Conservation (phyloP, 23 red algal genomes). For the Porphyridium purpureum region DNA sequence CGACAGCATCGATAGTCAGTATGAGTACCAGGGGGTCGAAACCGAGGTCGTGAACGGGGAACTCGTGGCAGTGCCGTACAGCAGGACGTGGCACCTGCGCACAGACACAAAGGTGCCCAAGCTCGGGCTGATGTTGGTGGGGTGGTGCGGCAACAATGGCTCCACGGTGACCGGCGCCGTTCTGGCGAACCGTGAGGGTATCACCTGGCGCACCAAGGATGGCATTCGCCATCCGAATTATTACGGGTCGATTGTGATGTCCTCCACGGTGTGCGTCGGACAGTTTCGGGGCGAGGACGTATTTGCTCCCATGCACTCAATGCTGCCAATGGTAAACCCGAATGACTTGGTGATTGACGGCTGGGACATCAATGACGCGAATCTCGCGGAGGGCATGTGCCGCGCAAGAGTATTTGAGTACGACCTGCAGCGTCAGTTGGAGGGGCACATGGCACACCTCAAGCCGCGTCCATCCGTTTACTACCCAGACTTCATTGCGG, state of each 20-base stretch:
- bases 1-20: conserved; percentile 6
- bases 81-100: conserved; percentile 35
- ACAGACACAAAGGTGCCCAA: conserved; percentile 49
- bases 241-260: conserved; percentile 68
- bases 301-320: conserved; percentile 43
- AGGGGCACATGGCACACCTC: conserved; percentile 30
- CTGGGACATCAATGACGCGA: conserved; percentile 86
- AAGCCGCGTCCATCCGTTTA: conserved; percentile 66
- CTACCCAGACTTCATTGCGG: conserved; percentile 90
- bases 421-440: conserved; percentile 74
- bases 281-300: conserved; percentile 48
- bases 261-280: conserved; percentile 77
- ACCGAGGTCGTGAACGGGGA: conserved; percentile 8
- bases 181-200: conserved; percentile 56
- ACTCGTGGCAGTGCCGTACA: conserved; percentile 14
- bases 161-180: conserved; percentile 66
- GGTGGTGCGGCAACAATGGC: conserved; percentile 96
- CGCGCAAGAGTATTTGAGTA: conserved; percentile 85
- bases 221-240: conserved; percentile 59
- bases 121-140: conserved; percentile 87
- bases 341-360: conserved; percentile 82
- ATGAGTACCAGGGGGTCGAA: conserved; percentile 28
- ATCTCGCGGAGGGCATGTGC: conserved; percentile 65
- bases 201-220: conserved; percentile 84
- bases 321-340: conserved; percentile 87